These are phyloP conservation scores for Cadophora sp. DNA, from an alignment of 2,329 filamentous ascomycete species.

Conservation along the genomic window DNA sequence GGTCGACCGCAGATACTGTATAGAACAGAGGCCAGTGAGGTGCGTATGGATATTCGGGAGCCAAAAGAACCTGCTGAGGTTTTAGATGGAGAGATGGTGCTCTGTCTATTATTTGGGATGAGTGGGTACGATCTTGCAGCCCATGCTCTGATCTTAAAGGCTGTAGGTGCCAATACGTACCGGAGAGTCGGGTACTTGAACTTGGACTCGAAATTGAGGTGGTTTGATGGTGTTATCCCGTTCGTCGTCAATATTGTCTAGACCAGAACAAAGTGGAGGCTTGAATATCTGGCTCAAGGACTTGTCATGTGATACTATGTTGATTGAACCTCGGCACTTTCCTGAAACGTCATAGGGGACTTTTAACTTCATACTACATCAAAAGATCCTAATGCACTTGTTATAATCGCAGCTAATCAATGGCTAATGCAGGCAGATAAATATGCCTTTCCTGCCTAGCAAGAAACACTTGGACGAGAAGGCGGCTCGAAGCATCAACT, in stretches of 20 bases:
- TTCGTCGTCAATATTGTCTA: no score
- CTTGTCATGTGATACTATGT: no score
- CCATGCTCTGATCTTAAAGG: background rate
- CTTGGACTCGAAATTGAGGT: no score
- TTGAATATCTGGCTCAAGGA: no score
- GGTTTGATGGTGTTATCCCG: no score
- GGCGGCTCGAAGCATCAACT: background rate
- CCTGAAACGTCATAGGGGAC: background rate
- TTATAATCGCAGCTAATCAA: background rate
- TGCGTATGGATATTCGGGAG: background rate
- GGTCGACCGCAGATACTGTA: background rate
- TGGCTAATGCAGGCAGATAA: constrained; percentile 1
- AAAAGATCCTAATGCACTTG: background rate
- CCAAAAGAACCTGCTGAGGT: background rate
- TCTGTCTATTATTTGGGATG: background rate
- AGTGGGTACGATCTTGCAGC: background rate
- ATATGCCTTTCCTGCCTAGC: background rate
- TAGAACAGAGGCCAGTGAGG: background rate
- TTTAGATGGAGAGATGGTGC: background rate
- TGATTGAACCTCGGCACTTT: no score
- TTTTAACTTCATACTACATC: background rate
- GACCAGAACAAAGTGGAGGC: no score
- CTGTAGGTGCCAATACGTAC: background rate
- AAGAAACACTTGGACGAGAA: background rate
- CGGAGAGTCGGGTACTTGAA: background rate